phyloP scores from a whole-genome alignment of 2,329 filamentous ascomycete genomes.

The Cytospora paraplurivora region DNA sequence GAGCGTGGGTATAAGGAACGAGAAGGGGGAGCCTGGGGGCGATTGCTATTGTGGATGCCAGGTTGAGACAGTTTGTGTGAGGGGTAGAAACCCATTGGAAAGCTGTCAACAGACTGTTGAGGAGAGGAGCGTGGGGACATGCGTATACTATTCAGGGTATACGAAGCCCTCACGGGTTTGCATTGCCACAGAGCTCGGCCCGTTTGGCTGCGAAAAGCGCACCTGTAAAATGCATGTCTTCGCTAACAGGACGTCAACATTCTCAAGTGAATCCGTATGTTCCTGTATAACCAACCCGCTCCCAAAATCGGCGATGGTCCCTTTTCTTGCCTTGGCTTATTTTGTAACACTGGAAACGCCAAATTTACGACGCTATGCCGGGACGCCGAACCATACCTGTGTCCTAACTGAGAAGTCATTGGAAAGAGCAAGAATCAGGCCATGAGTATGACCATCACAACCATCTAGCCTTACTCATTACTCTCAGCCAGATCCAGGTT shows the following conservation, averaged over 20 bases:
- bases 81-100: no score
- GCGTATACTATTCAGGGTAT: background rate
- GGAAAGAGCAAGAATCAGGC: background rate
- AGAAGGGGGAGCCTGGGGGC: no score
- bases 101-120: no score
- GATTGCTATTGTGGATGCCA: no score
- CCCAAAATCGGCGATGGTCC: background rate
- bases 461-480: conserved; percentile 42
- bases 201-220: background rate
- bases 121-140: no score
- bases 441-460: background rate
- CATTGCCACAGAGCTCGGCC: no score
- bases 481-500: conserved; percentile 59
- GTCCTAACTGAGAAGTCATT: background rate
- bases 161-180: background rate
- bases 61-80: no score
- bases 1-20: no score
- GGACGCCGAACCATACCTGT: conserved; percentile 12
- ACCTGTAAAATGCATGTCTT: background rate
- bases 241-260: background rate
- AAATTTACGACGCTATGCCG: conserved; percentile 7
- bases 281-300: background rate
- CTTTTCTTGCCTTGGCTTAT: background rate
- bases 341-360: background rate
- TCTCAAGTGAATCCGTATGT: background rate